Evolutionary conservation across 2,329 filamentous ascomycete genomes (phyloP), one percentile per base, ranked within the genome.

Genomic region (Phoma sp.): DNA sequence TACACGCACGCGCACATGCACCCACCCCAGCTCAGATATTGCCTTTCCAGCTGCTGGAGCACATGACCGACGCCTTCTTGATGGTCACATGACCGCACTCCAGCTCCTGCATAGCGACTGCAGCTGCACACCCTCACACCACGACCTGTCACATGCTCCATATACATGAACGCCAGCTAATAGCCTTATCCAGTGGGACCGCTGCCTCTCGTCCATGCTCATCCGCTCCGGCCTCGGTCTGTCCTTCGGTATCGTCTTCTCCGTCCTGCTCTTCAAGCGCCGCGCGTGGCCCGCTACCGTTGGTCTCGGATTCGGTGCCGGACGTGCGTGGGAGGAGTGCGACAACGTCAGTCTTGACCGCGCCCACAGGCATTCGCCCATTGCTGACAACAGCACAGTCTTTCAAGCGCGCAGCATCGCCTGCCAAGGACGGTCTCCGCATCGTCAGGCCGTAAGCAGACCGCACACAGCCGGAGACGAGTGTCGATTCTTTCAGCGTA

Each of bases 231-330:
- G 91, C 52, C 89, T 99, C 78, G 95, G 95, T 73, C 90, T 98
- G 76, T 92, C 90, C 68, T 99, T 99, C 81, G 95, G 95, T 76
- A 89, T 99, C 77, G 91, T 99, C 80, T 98, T 99, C 84, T 98
- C 95, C 59, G 93, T 99, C 59, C 89, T 99, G 55, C 81, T 99
- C 51, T 99, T 99, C 87, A 96, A 96, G 85, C 90, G 96, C 79
- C 89, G 95, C 81, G 91, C 95, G 65, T 99, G 94, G 92, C 95
- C 95, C 54, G 95, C 93, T n/a, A 95, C 92, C 76, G 86, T 96
- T 65, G 95, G 95, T 64, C 84, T 94, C 51, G 95, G 95, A 54
- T 98, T 99, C 77, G 95, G 96, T 76, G 93, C 93, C 62, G 95
- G 95, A 71, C 88, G 96, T 72, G 95, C 95, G 55, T 99, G 96